These are phyloP conservation scores for Trapa bicornis DNA, from an alignment of 345 rosid genomes.

Conservation along the genomic window DNA sequence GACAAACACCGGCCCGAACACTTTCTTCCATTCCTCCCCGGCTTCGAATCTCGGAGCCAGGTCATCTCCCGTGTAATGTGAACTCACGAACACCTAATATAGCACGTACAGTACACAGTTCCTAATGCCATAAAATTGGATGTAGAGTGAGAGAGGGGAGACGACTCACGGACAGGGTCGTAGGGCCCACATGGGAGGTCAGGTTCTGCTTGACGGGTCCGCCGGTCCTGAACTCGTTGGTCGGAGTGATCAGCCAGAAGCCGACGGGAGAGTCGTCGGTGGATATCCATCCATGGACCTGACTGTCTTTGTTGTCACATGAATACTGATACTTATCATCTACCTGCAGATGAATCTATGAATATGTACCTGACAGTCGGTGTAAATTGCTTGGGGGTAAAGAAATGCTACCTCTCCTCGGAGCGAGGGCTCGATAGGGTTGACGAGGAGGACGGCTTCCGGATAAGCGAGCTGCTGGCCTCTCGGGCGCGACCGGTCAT, in stretches of 20 bases:
- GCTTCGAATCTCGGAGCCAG: conserved; percentile 44
- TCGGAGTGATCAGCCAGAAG: conserved; percentile 90
- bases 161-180: conserved; percentile 52
- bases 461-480: conserved; percentile 33
- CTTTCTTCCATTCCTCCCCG: conserved; percentile 80
- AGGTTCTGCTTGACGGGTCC: conserved; percentile 82
- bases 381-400: not conserved
- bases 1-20: conserved; percentile 58
- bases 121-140: no score
- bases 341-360: conserved; percentile 25
- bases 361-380: no score
- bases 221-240: conserved; percentile 69
- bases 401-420: conserved; percentile 30
- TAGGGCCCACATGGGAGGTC: conserved; percentile 82
- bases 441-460: conserved; percentile 42
- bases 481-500: conserved; percentile 28
- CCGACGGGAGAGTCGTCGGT: conserved; percentile 52
- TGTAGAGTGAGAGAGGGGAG: not conserved
- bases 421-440: conserved; percentile 32
- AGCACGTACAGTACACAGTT: not conserved
- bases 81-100: conserved; percentile 60
- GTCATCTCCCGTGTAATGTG: conserved; percentile 79
- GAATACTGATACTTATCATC: conserved; percentile 93
- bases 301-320: conserved; percentile 52
- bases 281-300: conserved; percentile 82